Conservation (phyloP, 2,329 filamentous ascomycete species). For the Davidsoniella eucalypti region DNA sequence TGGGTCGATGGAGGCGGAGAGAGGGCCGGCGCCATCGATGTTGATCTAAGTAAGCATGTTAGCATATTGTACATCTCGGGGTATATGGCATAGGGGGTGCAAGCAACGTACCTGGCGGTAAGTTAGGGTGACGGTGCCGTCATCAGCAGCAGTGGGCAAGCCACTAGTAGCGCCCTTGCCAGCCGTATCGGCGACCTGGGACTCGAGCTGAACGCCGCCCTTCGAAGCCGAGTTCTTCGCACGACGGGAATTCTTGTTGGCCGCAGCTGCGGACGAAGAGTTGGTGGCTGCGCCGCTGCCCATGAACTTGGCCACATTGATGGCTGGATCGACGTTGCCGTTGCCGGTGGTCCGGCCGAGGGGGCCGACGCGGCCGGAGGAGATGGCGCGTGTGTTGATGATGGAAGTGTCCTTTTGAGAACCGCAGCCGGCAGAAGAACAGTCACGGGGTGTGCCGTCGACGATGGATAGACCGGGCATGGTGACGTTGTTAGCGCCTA, state of each 20-base stretch:
- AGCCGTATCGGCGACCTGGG: constrained; percentile 34
- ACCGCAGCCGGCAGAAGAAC: constrained; percentile 41
- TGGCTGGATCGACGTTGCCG: constrained; percentile 39
- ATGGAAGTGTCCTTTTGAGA: constrained; percentile 38
- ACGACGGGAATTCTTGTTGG: constrained; percentile 29
- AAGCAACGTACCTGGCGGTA: constrained; percentile 30
- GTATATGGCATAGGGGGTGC: neutral
- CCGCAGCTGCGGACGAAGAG: constrained; percentile 22
- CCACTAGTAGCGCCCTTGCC: constrained; percentile 37
- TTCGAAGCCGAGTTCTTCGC: constrained; percentile 19
- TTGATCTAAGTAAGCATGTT: constrained; percentile 36
- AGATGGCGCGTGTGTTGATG: constrained; percentile 44
- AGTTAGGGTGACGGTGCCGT: constrained; percentile 45
- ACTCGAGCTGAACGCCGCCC: constrained; percentile 28
- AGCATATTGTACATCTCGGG: neutral
- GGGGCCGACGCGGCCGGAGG: constrained; percentile 33
- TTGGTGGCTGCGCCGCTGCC: constrained; percentile 23
- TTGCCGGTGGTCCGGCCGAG: constrained; percentile 47
- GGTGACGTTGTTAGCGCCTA: constrained; percentile 39
- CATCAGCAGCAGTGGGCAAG: constrained; percentile 43
- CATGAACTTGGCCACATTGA: constrained; percentile 46
- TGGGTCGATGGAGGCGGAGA: constrained; percentile 45
- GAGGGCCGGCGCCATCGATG: constrained; percentile 48
- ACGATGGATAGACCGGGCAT: constrained; percentile 43
- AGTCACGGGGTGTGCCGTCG: constrained; percentile 53